Evolutionary conservation across 345 rosid genomes (phyloP).

Genomic region (Arabidopsis arenosa): DNA sequence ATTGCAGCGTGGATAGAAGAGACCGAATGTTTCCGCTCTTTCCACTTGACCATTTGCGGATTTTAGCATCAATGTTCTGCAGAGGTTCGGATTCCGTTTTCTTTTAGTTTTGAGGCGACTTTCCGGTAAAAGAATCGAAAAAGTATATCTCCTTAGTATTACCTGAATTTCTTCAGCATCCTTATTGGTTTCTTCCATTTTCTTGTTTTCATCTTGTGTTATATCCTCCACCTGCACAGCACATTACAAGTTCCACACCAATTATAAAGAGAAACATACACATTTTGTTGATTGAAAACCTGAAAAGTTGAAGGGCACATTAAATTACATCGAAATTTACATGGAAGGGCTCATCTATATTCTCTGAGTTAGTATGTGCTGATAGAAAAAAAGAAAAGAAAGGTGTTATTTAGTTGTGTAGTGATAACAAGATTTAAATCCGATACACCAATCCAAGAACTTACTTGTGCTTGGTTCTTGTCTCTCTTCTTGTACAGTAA

Average conservation of each 20-base stretch:
- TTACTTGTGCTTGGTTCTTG: slow-evolving; percentile 56
- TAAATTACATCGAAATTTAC: slow-evolving; percentile 40
- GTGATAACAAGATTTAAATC: background rate
- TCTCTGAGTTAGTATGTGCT: slow-evolving; percentile 52
- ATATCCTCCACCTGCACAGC: slow-evolving; percentile 64
- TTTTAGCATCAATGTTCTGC: slow-evolving; percentile 71
- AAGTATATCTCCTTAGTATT: slow-evolving; percentile 21
- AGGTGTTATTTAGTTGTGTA: background rate
- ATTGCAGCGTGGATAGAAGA: slow-evolving; percentile 86
- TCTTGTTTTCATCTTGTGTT: slow-evolving; percentile 49
- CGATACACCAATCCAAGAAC: slow-evolving; percentile 35
- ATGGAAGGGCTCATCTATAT: slow-evolving; percentile 57
- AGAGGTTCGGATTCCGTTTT: slow-evolving; percentile 14
- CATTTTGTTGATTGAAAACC: background rate
- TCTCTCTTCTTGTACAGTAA: slow-evolving; percentile 49
- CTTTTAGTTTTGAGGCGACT: background rate
- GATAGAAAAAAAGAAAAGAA: slow-evolving; percentile 38
- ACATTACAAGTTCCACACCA: background rate
- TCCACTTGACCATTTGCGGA: slow-evolving; percentile 77
- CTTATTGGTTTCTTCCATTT: slow-evolving; percentile 36
- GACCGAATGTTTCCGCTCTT: slow-evolving; percentile 91
- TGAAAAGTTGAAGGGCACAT: background rate
- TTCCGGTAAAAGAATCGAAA: background rate
- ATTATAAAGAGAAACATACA: background rate
- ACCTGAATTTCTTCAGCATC: slow-evolving; percentile 60